Conservation (phyloP, 352 stramenopile species). For the Pythium pyrilobum region DNA sequence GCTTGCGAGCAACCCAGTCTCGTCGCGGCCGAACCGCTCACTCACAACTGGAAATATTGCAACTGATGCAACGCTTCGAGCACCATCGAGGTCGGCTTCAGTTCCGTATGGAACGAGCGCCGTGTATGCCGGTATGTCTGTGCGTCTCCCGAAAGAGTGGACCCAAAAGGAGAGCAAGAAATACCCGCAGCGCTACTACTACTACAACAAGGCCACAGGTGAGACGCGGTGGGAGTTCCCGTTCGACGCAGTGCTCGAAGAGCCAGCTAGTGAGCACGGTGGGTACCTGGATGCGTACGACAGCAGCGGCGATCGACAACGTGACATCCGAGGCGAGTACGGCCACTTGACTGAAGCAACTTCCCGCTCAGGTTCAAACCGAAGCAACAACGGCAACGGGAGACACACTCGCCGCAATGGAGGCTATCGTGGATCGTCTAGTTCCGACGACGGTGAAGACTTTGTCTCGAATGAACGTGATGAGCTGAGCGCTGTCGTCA, state of each 20-base stretch:
- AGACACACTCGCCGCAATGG: conserved; percentile 1
- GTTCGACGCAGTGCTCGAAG: conserved; percentile 7
- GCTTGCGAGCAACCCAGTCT: too few species aligned
- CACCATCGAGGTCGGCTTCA: neutral
- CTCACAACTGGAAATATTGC: too few species aligned
- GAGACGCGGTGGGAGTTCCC: conserved; percentile 68
- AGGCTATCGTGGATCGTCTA: neutral
- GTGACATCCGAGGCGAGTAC: too few species aligned
- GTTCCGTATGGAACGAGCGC: neutral
- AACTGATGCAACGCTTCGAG: too few species aligned
- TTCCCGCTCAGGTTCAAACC: too few species aligned
- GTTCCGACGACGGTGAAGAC: conserved; percentile 10
- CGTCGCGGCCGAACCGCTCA: too few species aligned
- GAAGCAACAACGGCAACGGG: too few species aligned
- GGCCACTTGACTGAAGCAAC: too few species aligned
- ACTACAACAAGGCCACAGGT: conserved; percentile 57
- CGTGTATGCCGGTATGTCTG: neutral
- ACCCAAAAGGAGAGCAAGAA: conserved; percentile 59
- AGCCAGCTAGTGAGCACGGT: too few species aligned
- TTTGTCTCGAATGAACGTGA: conserved; percentile 3
- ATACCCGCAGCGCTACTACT: conserved; percentile 51
- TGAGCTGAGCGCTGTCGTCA: too few species aligned
- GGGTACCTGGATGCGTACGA: too few species aligned
- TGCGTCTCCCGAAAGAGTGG: conserved; percentile 34
- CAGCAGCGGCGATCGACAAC: too few species aligned